Percentiles rank a stretch among this genome's conserved stretches.
These are phyloP conservation scores for Fomitiporia mediterranea DNA, from an alignment of 1,284 basidiomycete genomes.

Conservation along the genomic window DNA sequence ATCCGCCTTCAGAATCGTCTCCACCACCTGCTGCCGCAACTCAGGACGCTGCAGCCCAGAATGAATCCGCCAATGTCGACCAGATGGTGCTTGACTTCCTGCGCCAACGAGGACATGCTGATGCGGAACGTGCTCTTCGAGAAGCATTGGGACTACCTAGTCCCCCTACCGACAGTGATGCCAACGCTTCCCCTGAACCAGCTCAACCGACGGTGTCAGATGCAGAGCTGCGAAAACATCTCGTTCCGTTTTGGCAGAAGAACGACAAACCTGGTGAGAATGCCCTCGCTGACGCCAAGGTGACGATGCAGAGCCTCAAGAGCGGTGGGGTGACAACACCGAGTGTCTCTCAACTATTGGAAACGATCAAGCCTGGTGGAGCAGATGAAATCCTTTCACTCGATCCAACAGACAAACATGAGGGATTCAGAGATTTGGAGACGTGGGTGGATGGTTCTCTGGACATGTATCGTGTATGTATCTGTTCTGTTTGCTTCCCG, in stretches of 20 bases:
- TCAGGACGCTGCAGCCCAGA: constrained; percentile 28
- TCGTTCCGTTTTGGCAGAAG: constrained; percentile 63
- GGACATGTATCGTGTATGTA: constrained; percentile 76
- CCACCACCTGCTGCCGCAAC: constrained; percentile 31
- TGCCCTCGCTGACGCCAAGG: constrained; percentile 58
- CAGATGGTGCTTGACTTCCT: constrained; percentile 82
- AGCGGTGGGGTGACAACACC: constrained; percentile 52
- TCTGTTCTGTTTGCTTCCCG: constrained; percentile 15
- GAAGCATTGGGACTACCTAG: constrained; percentile 56
- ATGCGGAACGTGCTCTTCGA: constrained; percentile 70
- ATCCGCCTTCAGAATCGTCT: constrained; percentile 30
- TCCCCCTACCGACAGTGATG: constrained; percentile 48
- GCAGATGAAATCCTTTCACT: constrained; percentile 79
- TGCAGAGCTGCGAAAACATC: constrained; percentile 62
- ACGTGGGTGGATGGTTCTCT: constrained; percentile 91
- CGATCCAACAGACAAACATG: constrained; percentile 87
- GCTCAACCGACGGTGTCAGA: constrained; percentile 38
- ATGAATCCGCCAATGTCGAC: constrained; percentile 37
- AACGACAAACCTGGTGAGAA: constrained; percentile 60
- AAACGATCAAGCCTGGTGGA: constrained; percentile 69
- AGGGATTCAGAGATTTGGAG: constrained; percentile 83
- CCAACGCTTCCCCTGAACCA: constrained; percentile 37
- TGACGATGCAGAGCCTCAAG: constrained; percentile 59
- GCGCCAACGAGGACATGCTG: constrained; percentile 72
- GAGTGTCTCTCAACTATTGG: constrained; percentile 69